Evolutionary conservation across 2,329 filamentous ascomycete species (phyloP), one percentile per base, ranked within the genome.

Genomic region (Ophiostoma quercus): DNA sequence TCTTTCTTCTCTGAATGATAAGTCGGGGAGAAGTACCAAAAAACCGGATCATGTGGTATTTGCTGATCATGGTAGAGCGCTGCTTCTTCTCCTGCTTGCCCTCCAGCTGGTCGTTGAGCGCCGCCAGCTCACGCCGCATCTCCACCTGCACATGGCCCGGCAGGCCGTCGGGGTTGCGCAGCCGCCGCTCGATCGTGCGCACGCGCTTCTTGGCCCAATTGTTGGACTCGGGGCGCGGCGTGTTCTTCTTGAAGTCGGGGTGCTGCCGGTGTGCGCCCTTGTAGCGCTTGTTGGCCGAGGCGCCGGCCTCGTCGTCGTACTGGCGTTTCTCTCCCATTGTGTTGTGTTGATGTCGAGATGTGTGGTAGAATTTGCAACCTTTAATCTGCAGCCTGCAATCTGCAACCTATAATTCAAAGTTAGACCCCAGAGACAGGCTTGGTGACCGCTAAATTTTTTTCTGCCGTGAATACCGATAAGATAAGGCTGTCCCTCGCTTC

Each of bases 41-140:
- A 77, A 95, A 95, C 37, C 92, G 84, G 67, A 94, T 87, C 86
- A 92, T 94, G 77, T 94, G 91, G 75, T 93, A 95, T 78, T 89
- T 90, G 67, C 83, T 83, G 72, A 94, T 92, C 86, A 94, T 92
- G 71, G 87, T 84, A 74, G 84, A 84, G 74, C 87, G 84, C 76
- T 83, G 84, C 79, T 87, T 88, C 75, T 88, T 87, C 71, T 84
- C 83, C 71, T 85, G 81, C 66, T 85, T 83, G 72, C 85, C 83
- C 4, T 79, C 82, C 71, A 94, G 82, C 75, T 91, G 89, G 73
- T 86, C 82, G 78, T 87, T 84, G 75, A 88, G 89, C 4, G 88
- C 84, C 66, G 84, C 84, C 72, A 94, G 80, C 76, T 92, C 91
- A 69, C 90, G 84, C 79, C 94, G 89, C 71, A 91, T 84, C 34